Evolutionary conservation across 2,329 filamentous ascomycete genomes (phyloP).

Genomic region (Xenosphaeropsis pyriputrescens): DNA sequence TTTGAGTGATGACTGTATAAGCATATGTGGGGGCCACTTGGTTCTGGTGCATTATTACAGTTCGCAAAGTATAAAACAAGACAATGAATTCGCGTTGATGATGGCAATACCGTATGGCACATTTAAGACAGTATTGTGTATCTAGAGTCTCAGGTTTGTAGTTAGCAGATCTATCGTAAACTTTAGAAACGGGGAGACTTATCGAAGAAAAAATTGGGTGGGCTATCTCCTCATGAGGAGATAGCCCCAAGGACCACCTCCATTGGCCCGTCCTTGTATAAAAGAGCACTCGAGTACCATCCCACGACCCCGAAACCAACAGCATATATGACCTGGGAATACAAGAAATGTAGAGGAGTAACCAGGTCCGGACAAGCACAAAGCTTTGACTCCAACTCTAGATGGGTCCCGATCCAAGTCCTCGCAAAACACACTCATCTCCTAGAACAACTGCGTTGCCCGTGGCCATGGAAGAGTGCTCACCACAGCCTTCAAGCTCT

Average conservation of each 20-base stretch:
- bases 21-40: no score
- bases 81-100: no score
- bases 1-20: no score
- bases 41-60: no score
- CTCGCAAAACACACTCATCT: slow-evolving; percentile 2
- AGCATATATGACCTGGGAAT: slow-evolving; percentile 2
- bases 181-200: slow-evolving; percentile 10
- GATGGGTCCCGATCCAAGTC: slow-evolving; percentile 57
- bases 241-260: slow-evolving; percentile 17
- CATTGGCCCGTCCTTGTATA: slow-evolving; percentile 14
- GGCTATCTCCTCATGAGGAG: slow-evolving; percentile 10
- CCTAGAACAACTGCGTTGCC: slow-evolving; percentile 9
- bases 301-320: slow-evolving; percentile 7
- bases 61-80: no score
- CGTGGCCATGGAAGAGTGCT: slow-evolving; percentile 2
- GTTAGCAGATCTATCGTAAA: no score
- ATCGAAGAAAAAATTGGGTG: slow-evolving; percentile 18
- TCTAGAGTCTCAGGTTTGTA: no score
- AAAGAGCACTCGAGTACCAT: slow-evolving; percentile 4
- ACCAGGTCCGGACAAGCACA: slow-evolving; percentile 55
- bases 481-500: slow-evolving; percentile 10
- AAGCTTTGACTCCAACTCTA: slow-evolving; percentile 88
- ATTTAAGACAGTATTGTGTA: no score
- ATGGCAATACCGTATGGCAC: no score
- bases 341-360: slow-evolving; percentile 7